phyloP scores from a whole-genome alignment of 139 green algal genomes.

The Marvania coccoides region DNA sequence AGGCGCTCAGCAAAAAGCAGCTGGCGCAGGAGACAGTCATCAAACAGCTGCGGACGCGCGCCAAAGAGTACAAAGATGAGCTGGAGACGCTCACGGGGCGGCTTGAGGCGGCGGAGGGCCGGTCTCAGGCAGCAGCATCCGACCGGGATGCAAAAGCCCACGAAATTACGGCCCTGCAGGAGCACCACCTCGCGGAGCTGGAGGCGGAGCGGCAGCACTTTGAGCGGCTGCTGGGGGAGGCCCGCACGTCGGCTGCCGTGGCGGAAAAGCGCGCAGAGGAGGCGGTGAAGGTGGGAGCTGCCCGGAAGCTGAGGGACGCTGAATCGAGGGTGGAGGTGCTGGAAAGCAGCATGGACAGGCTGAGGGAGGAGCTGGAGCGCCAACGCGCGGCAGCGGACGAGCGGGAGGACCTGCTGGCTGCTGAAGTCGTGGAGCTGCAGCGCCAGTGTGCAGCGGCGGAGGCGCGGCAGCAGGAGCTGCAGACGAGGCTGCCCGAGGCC shows the following conservation, averaged over 20 bases:
- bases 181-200: slow-evolving; percentile 44
- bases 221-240: slow-evolving; percentile 45
- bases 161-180: slow-evolving; percentile 34
- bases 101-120: slow-evolving; percentile 10
- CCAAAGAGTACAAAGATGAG: slow-evolving; percentile 44
- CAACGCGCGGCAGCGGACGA: slow-evolving; percentile 21
- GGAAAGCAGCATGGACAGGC: slow-evolving; percentile 39
- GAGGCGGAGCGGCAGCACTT: slow-evolving; percentile 47
- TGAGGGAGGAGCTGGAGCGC: slow-evolving; percentile 56
- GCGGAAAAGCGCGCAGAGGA: slow-evolving; percentile 53
- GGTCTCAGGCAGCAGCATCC: neutral
- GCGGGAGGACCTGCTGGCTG: slow-evolving; percentile 35
- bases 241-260: slow-evolving; percentile 24
- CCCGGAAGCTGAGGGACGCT: slow-evolving; percentile 36
- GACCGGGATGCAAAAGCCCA: slow-evolving; percentile 30
- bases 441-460: slow-evolving; percentile 69
- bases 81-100: slow-evolving; percentile 9
- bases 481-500: slow-evolving; percentile 74
- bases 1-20: slow-evolving; percentile 71
- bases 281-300: slow-evolving; percentile 39
- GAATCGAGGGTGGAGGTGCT: slow-evolving; percentile 58
- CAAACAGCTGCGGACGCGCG: slow-evolving; percentile 56
- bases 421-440: slow-evolving; percentile 62
- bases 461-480: slow-evolving; percentile 79
- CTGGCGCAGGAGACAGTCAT: slow-evolving; percentile 64